Evolutionary conservation across 352 stramenopile species (phyloP).

Genomic region (Globisporangium recalcitrans): DNA sequence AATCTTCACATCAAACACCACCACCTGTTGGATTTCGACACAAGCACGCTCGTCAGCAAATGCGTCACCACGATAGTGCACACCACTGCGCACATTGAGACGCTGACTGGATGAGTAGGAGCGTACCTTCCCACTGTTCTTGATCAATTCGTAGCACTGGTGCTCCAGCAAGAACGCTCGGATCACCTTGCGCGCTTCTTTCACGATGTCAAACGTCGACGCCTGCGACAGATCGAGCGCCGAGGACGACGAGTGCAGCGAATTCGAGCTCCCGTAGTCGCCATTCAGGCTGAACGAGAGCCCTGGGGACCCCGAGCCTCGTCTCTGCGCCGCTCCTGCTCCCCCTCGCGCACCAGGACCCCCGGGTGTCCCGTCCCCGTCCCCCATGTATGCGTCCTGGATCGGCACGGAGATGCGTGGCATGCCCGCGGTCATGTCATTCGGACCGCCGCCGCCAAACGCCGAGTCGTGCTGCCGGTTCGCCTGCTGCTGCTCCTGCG

Average conservation of each 20-base stretch:
- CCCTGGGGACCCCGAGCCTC: slow-evolving; percentile 6
- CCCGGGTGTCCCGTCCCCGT: slow-evolving; percentile 11
- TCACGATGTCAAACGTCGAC: slow-evolving; percentile 59
- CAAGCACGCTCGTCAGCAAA: neutral
- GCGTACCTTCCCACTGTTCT: slow-evolving; percentile 89
- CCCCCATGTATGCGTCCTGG: slow-evolving; percentile 35
- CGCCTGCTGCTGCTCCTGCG: slow-evolving; percentile 12
- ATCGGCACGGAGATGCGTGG: slow-evolving; percentile 26
- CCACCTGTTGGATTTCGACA: slow-evolving; percentile 43
- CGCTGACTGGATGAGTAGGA: neutral
- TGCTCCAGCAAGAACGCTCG: slow-evolving; percentile 85
- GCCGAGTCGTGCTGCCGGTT: slow-evolving; percentile 1
- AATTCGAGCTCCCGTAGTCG: slow-evolving; percentile 17
- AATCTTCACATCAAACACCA: slow-evolving; percentile 99
- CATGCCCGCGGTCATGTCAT: slow-evolving; percentile 8
- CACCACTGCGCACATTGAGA: neutral
- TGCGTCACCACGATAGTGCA: neutral
- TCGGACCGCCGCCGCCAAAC: slow-evolving; percentile 2
- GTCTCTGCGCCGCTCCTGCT: slow-evolving; percentile 4
- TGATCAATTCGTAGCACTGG: slow-evolving; percentile 95
- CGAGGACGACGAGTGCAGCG: slow-evolving; percentile 25
- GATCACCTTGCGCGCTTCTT: slow-evolving; percentile 79
- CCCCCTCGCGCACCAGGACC: neutral
- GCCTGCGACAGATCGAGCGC: slow-evolving; percentile 40
- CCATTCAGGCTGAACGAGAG: slow-evolving; percentile 32